phyloP scores from a whole-genome alignment of 2,329 filamentous ascomycete genomes.

The Alternaria longipes region DNA sequence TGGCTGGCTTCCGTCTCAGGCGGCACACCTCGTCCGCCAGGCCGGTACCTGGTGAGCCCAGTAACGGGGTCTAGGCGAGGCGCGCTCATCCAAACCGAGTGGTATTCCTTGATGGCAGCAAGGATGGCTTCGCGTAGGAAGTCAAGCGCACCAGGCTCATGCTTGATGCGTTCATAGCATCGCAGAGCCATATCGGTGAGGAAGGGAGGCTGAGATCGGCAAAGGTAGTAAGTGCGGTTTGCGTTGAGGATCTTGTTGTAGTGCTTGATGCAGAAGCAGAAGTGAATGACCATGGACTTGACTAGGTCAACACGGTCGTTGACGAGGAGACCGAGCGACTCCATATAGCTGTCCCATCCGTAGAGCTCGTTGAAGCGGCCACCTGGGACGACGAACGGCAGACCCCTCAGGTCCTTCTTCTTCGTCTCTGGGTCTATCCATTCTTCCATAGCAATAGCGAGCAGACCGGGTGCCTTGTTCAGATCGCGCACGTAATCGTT shows the following conservation, averaged over 20 bases:
- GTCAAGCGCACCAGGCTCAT: conserved; percentile 79
- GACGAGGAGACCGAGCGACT: conserved; percentile 85
- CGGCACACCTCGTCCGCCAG: conserved; percentile 83
- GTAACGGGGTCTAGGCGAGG: conserved; percentile 81
- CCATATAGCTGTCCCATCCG: conserved; percentile 99
- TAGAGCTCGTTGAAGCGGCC: conserved; percentile 98
- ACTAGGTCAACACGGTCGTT: conserved; percentile 87
- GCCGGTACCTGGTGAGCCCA: conserved; percentile 84
- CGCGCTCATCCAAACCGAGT: conserved; percentile 79
- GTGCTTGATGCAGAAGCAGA: conserved; percentile 97
- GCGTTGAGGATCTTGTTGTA: conserved; percentile 99
- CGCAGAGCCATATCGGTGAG: conserved; percentile 96
- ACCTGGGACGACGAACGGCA: conserved; percentile 96
- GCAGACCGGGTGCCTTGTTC: conserved; percentile 85
- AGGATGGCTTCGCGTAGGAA: conserved; percentile 83
- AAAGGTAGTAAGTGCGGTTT: conserved; percentile 94
- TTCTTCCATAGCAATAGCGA: conserved; percentile 90
- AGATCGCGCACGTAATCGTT: conserved; percentile 82
- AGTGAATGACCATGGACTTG: conserved; percentile 94
- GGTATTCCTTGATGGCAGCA: conserved; percentile 96
- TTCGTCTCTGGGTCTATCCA: conserved; percentile 71
- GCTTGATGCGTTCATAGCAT: conserved; percentile 92
- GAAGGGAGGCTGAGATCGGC: conserved; percentile 93
- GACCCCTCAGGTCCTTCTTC: conserved; percentile 75
- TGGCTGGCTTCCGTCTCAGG: conserved; percentile 90